These are phyloP conservation scores for Sphaerobolus stellatus DNA, from an alignment of 1,284 basidiomycete species.

Conservation along the genomic window DNA sequence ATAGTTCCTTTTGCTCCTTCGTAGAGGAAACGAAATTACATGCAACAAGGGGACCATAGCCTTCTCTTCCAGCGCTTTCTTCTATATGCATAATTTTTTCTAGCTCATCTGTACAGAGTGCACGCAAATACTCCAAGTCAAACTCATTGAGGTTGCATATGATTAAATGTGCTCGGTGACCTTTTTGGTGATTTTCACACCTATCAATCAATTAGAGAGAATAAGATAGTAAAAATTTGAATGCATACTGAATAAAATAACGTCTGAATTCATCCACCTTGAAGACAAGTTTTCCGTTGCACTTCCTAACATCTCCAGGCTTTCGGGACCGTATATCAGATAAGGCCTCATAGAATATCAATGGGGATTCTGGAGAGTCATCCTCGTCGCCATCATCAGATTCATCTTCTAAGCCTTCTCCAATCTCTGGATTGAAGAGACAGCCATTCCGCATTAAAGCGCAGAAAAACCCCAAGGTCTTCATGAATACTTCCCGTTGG, in stretches of 20 bases:
- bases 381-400: not conserved
- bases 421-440: slow-evolving; percentile 11
- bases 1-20: slow-evolving; percentile 19
- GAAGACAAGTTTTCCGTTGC: not conserved
- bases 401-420: not conserved
- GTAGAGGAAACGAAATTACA: slow-evolving; percentile 20
- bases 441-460: slow-evolving; percentile 20
- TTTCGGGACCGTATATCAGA: not conserved
- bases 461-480: slow-evolving; percentile 22
- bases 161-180: slow-evolving; percentile 18
- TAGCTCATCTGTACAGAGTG: slow-evolving; percentile 14
- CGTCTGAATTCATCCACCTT: not conserved
- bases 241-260: slow-evolving; percentile 7
- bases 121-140: slow-evolving; percentile 21
- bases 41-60: slow-evolving; percentile 22
- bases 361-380: not conserved
- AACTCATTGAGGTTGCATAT: slow-evolving; percentile 24
- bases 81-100: not conserved
- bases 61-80: slow-evolving; percentile 6
- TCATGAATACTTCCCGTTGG: slow-evolving; percentile 18
- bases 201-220: not conserved
- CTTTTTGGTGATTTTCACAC: slow-evolving; percentile 14
- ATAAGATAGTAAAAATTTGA: not conserved
- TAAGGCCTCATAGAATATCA: no score
- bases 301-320: not conserved